phyloP scores from a whole-genome alignment of 176 grass and related monocot species.

The Hordeum vulgare region DNA sequence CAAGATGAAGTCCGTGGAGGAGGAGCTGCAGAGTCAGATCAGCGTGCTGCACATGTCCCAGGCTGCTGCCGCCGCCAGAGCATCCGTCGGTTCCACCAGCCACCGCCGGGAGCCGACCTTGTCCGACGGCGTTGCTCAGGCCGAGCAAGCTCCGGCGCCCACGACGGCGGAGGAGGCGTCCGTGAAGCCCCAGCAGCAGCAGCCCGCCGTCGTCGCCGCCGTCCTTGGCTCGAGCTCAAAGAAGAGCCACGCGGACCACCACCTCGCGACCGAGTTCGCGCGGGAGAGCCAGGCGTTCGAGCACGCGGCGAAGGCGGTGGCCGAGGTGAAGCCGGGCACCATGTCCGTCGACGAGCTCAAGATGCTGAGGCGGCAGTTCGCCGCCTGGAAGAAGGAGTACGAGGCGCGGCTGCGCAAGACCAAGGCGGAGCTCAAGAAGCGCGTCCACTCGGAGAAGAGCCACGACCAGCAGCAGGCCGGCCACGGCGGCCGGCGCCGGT shows the following conservation, averaged over 20 bases:
- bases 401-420: slow-evolving; percentile 21
- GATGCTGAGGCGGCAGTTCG: slow-evolving; percentile 29
- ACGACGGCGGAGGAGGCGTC: neutral
- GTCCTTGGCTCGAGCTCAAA: neutral
- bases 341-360: slow-evolving; percentile 37
- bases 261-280: slow-evolving; percentile 19
- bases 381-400: slow-evolving; percentile 49
- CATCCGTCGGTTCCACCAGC: neutral
- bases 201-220: neutral
- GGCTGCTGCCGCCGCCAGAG: neutral
- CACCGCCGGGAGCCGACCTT: neutral
- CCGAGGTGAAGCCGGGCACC: neutral
- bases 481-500: neutral
- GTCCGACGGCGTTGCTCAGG: neutral
- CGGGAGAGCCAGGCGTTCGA: slow-evolving; percentile 22
- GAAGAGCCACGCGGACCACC: neutral
- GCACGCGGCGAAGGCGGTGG: neutral
- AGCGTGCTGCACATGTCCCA: neutral
- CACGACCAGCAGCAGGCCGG: neutral
- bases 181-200: neutral
- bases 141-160: neutral
- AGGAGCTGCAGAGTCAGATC: slow-evolving; percentile 43
- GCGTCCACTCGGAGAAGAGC: slow-evolving; percentile 6
- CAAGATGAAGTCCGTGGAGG: slow-evolving; percentile 48
- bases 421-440: slow-evolving; percentile 32